Percentiles rank a stretch among this genome's conserved stretches.
Conservation (phyloP, 352 stramenopile genomes). For the Pythium periplocum region DNA sequence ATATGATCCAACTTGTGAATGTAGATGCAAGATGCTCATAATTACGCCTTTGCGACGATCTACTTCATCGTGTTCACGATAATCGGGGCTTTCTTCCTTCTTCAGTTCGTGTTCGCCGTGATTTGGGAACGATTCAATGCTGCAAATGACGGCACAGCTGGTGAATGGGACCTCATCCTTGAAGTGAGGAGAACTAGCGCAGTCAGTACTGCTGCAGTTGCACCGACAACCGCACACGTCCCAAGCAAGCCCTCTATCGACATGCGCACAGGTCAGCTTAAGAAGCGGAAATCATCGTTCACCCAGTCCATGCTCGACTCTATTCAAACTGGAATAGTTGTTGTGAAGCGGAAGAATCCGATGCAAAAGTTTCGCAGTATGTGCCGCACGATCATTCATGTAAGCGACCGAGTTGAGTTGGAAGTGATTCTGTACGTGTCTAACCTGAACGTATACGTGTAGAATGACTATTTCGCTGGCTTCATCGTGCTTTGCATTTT, state of each 20-base stretch:
- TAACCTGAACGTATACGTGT: not conserved
- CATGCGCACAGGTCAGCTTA: not conserved
- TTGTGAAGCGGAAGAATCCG: conserved; percentile 15
- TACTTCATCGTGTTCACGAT: conserved; percentile 83
- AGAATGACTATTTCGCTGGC: conserved; percentile 26
- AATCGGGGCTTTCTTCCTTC: conserved; percentile 75
- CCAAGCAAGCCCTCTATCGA: not conserved
- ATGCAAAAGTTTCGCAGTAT: conserved; percentile 12
- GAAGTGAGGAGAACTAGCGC: conserved; percentile 20
- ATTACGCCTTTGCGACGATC: conserved; percentile 33
- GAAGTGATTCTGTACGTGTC: no score
- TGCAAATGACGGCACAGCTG: conserved; percentile 30
- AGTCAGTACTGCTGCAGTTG: not conserved
- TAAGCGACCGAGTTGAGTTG: conserved; percentile 1
- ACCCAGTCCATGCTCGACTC: conserved; percentile 8
- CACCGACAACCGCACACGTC: not conserved
- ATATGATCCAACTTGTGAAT: conserved; percentile 1
- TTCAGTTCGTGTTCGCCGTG: conserved; percentile 82
- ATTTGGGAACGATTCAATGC: conserved; percentile 60
- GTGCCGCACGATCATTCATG: conserved; percentile 19
- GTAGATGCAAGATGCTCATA: conserved; percentile 21
- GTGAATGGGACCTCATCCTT: conserved; percentile 34
- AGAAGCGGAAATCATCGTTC: conserved; percentile 5
- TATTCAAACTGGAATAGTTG: conserved; percentile 13
- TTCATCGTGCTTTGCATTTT: conserved; percentile 50